Conservation (phyloP, 148 eudicot genomes). For the Persicaria tinctoria region DNA sequence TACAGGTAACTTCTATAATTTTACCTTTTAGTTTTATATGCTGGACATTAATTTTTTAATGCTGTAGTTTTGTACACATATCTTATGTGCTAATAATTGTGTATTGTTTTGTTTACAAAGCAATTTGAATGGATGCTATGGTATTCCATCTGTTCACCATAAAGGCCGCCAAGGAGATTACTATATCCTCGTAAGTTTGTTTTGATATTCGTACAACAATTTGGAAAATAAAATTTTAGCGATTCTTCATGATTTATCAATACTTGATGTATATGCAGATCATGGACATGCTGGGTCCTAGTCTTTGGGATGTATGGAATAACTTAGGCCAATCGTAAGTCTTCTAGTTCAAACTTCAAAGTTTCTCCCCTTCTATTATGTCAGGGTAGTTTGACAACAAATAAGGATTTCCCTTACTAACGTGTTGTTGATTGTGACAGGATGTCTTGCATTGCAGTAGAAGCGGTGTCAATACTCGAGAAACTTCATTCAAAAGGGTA, state of each 20-base stretch:
- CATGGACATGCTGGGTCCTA: constrained; percentile 97
- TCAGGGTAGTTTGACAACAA: neutral
- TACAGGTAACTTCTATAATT: constrained; percentile 50
- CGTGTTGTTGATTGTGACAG: constrained; percentile 30
- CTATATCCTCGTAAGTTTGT: constrained; percentile 63
- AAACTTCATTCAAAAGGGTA: constrained; percentile 89
- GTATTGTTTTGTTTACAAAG: constrained; percentile 26
- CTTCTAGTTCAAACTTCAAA: neutral
- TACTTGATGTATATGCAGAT: constrained; percentile 33
- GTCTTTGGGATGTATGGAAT: constrained; percentile 98
- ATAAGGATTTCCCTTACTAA: neutral
- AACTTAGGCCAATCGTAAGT: constrained; percentile 89
- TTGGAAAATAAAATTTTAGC: neutral
- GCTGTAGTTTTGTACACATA: neutral
- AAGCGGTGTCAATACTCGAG: constrained; percentile 89
- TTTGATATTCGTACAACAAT: neutral
- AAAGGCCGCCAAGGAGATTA: constrained; percentile 93
- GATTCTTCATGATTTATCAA: neutral
- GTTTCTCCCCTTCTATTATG: neutral
- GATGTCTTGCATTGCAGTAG: constrained; percentile 97
- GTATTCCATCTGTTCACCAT: constrained; percentile 77
- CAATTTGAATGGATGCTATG: constrained; percentile 82
- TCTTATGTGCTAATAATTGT: constrained; percentile 4
- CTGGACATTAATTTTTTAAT: neutral
- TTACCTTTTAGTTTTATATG: constrained; percentile 2